Base-by-base conservation (phyloP, 805 yeast species). In the Kodamaea nitidulidarum region DNA sequence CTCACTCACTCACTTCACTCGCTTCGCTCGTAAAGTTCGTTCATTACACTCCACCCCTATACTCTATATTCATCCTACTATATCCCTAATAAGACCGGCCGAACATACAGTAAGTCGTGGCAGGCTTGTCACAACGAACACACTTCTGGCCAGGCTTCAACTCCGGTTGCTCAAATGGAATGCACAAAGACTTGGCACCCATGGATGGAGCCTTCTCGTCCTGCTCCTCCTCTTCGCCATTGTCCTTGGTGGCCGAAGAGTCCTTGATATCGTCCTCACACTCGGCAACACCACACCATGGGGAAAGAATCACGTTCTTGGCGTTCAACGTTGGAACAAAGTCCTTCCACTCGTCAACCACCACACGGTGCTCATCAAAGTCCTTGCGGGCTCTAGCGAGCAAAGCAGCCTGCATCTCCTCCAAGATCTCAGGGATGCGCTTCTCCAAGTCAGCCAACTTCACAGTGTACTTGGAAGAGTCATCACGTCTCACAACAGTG, bases 111-210 rank as follows among this genome's bases (percentile, higher is more conserved):
- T 84, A 93, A 59, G 78, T 76, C 46, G 78, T 62, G 30, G 99
- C 98, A 32, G 68, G 65, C 52, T 67, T 71, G 47, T 75, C 85
- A 76, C 98, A 93, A 56, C 71, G 84, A 48, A 88, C 82, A 80
- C 98, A 95, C 64, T 81, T 83, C 49, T 88, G 86, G 52, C 83
- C 91, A 49, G 63, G 69, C 61, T 78, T 78, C 64, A 91, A 76
- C 55, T 70, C 78, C 43, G 96, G 96, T 72, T 91, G 98, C 28
- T 86, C 84, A 58, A 81, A 81, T 49, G 98, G 98, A 63, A 90
- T 90, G 78, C 99, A 93, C 65, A 93, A 75, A 15, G 96, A 84
- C 74, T 93, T 93, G 50, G 99, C 99, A 60, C 99, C 99, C 99
- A 93, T 93, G 38, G 95, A 81, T 60, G 99, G 99, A 16, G 98